Evolutionary conservation across 495 filamentous ascomycete species (phyloP).

Genomic region (Mytilinidion resinicola): DNA sequence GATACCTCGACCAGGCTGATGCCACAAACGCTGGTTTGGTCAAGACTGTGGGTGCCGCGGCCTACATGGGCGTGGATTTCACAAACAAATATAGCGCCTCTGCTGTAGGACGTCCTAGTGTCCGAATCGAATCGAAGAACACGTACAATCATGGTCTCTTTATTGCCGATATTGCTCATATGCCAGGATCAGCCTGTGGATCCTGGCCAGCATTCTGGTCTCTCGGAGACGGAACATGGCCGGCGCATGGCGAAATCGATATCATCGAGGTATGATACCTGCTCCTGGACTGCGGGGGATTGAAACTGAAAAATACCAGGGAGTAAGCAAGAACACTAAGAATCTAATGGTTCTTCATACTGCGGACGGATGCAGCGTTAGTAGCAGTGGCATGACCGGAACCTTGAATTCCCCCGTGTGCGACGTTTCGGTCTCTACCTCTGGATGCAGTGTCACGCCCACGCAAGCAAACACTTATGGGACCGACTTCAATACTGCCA

Average conservation of each 20-base stretch:
- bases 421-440: slow-evolving; percentile 7
- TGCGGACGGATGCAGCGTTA: slow-evolving; percentile 53
- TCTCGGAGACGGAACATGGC: slow-evolving; percentile 64
- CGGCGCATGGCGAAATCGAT: slow-evolving; percentile 64
- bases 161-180: slow-evolving; percentile 35
- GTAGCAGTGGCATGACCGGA: slow-evolving; percentile 45
- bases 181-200: slow-evolving; percentile 33
- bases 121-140: slow-evolving; percentile 30
- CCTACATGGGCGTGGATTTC: slow-evolving; percentile 33
- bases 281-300: not conserved
- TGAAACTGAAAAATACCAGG: slow-evolving; percentile 70
- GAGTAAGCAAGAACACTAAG: slow-evolving; percentile 59
- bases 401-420: slow-evolving; percentile 49
- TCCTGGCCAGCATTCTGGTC: slow-evolving; percentile 51
- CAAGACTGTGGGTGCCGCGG: slow-evolving; percentile 17
- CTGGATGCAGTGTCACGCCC: slow-evolving; percentile 18
- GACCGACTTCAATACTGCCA: slow-evolving; percentile 19
- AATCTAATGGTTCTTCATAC: slow-evolving; percentile 78
- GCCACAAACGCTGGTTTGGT: slow-evolving; percentile 25
- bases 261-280: slow-evolving; percentile 5
- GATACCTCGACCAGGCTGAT: slow-evolving; percentile 20
- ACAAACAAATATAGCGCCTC: slow-evolving; percentile 18
- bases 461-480: slow-evolving; percentile 10
- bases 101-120: slow-evolving; percentile 29
- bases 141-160: slow-evolving; percentile 35